Base-by-base conservation (phyloP, 2,329 filamentous ascomycete species). In the Pyrenochaeta sp. region DNA sequence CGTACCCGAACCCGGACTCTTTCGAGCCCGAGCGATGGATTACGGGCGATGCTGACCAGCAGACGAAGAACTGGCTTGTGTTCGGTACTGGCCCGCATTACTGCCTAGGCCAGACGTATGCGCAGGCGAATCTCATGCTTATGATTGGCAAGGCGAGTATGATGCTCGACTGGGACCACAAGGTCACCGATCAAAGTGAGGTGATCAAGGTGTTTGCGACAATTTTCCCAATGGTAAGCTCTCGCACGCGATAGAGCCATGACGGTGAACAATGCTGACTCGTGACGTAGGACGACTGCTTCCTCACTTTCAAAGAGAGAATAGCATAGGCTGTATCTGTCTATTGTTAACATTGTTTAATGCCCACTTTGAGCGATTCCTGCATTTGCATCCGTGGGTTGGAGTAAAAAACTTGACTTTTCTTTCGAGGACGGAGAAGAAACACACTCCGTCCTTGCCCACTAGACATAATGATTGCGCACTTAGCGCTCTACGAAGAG, bases 191-290 rank as follows among this genome's bases (percentile, higher is more conserved):
- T 0, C 74, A 84, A 58, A 96, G 92, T 0, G 95, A 99, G 81
- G 90, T 96, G 79, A 98, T 99, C 80, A 94, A 96, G 83, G 94
- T 98, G 67, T 99, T 98, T 81, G 95, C 95, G 40, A 97, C 93
- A 28, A 96, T 99, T 69, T 99, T 99, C 85, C 95, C 95, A 55
- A 90, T 91, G 90, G 93, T 96, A 81, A 78, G 89, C 81, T 42
- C 12, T 7, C 64, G 54, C 53, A 62, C 32, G 42, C 6, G 3
- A 28, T 5, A 19, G 32, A 13, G 12, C 25, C 12, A 15, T 15
- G 13, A 44, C 5, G 5, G 24, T 22, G 42, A 44, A 15, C n/a
- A n/a, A 37, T 48, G 58, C 68, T 75, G 59, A 74, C 56, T 30
- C 9, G 8, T 7, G 1, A 4, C 10, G 4, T 64, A 94, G 91